A percentile compares a stretch with the other conserved stretches of the same genome.
Evolutionary conservation across 2,329 filamentous ascomycete genomes (phyloP).

Genomic region (Neofusicoccum sp.): DNA sequence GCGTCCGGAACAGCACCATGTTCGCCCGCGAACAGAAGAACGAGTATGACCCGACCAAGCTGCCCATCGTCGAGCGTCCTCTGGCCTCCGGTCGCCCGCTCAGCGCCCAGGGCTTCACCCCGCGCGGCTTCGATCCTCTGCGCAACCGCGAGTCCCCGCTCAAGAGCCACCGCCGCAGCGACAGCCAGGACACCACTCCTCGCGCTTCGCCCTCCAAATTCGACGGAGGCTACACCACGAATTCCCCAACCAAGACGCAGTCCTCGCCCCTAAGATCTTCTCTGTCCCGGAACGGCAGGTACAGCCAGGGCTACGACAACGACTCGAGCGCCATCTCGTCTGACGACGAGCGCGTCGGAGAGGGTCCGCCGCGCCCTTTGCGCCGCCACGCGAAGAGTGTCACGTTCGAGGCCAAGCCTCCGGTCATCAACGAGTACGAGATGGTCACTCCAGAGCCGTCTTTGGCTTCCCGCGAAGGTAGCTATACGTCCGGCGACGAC

Average conservation of each 20-base stretch:
- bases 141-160: conserved; percentile 34
- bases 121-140: conserved; percentile 56
- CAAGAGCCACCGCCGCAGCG: conserved; percentile 43
- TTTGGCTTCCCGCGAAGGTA: conserved; percentile 87
- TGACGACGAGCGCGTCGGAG: conserved; percentile 59
- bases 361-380: conserved; percentile 62
- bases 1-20: conserved; percentile 98
- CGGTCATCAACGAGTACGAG: conserved; percentile 96
- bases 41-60: conserved; percentile 82
- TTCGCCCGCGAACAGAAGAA: conserved; percentile 89
- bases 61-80: conserved; percentile 80
- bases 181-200: conserved; percentile 65
- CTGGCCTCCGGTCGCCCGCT: conserved; percentile 65
- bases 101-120: conserved; percentile 66
- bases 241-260: conserved; percentile 29
- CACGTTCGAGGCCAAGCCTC: conserved; percentile 91
- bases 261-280: conserved; percentile 88
- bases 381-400: conserved; percentile 94
- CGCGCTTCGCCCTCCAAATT: conserved; percentile 60
- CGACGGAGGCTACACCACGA: conserved; percentile 54
- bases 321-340: conserved; percentile 40
- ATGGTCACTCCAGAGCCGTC: conserved; percentile 97
- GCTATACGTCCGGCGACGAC: conserved; percentile 80
- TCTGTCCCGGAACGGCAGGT: conserved; percentile 66
- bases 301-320: conserved; percentile 43